Evolutionary conservation across 1,284 basidiomycete genomes (phyloP), one percentile per base, ranked within the genome.

Genomic region (Fomitopsis pinicola): DNA sequence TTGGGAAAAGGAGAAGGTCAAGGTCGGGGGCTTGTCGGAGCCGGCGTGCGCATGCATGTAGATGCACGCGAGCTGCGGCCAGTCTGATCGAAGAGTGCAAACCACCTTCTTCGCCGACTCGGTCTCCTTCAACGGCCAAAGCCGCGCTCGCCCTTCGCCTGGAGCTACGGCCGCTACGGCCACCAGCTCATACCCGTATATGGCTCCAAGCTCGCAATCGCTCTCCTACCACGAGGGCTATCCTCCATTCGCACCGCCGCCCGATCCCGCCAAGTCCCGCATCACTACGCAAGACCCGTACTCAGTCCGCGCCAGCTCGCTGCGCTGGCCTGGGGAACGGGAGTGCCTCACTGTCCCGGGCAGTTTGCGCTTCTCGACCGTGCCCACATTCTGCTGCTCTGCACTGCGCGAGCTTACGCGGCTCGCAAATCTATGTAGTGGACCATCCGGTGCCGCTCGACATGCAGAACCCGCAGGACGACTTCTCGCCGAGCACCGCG

Each of bases 361-460:
- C 62, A 71, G 67, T 0, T 79, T 79, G 3, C 74, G 80, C 6
- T 87, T 86, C 64, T 82, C 84, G 36, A 86, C 85, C 0, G 84
- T 86, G 75, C 85, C 86, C 0, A 77, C 80, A 22, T 22, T 22
- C 22, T 2, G 22, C 22, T 1, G 60, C 55, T 63, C 3, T 55
- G 50, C 2, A 65, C 69, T 1, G 68, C 71, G 2, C 67, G 66
- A 28, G 38, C 38, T 4, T 1, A 53, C 61, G 58, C 42, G 46
- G 17, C 63, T 62, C 65, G 22, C 64, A 62, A 6, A 60, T 63
- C 48, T 59, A 66, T n/a, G 40, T 56, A 3, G 50, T 63, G 8
- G 75, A 75, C 42, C 69, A 76, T 5, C 72, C 74, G 17, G 74
- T 75, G 6, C 76, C 62, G 52, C 59, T 68, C 19, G 73, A 62